Conservation (phyloP, 345 rosid genomes). For the Gossypium thurberi region DNA sequence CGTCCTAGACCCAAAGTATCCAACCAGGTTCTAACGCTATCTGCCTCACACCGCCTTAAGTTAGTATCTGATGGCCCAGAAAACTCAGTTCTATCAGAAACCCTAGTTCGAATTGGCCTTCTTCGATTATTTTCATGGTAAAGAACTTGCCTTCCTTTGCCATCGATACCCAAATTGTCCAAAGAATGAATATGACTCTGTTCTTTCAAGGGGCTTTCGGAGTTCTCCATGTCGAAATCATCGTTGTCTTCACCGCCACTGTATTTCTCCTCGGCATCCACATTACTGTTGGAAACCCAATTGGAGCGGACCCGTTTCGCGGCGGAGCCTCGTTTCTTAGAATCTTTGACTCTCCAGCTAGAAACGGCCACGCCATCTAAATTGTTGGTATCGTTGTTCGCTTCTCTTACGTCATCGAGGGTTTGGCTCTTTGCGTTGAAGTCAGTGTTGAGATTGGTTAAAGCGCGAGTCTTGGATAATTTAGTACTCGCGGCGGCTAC, state of each 20-base stretch:
- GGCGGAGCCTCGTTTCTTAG: slow-evolving; percentile 32
- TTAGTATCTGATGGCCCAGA: slow-evolving; percentile 54
- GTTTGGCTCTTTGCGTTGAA: slow-evolving; percentile 21
- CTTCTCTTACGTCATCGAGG: slow-evolving; percentile 44
- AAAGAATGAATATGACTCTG: slow-evolving; percentile 45
- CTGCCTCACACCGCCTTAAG: slow-evolving; percentile 35
- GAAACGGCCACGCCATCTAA: slow-evolving; percentile 56
- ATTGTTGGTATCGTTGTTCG: slow-evolving; percentile 29
- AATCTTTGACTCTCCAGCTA: slow-evolving; percentile 58
- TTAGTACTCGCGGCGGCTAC: slow-evolving; percentile 20
- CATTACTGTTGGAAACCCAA: slow-evolving; percentile 35
- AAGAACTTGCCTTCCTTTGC: slow-evolving; percentile 36
- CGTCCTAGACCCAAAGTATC: slow-evolving; percentile 63
- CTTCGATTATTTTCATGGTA: slow-evolving; percentile 22
- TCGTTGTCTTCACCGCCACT: slow-evolving; percentile 49
- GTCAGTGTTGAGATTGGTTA: slow-evolving; percentile 44
- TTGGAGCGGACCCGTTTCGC: slow-evolving; percentile 54
- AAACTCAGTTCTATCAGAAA: slow-evolving; percentile 30
- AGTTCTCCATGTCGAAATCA: slow-evolving; percentile 61
- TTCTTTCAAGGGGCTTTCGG: slow-evolving; percentile 58
- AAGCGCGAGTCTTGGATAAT: slow-evolving; percentile 51
- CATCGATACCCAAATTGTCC: slow-evolving; percentile 49
- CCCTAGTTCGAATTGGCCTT: slow-evolving; percentile 26
- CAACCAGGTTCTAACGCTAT: slow-evolving; percentile 59
- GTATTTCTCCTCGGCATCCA: slow-evolving; percentile 41